phyloP scores from a whole-genome alignment of 2,329 filamentous ascomycete species.

The Aspergillus fischeri region DNA sequence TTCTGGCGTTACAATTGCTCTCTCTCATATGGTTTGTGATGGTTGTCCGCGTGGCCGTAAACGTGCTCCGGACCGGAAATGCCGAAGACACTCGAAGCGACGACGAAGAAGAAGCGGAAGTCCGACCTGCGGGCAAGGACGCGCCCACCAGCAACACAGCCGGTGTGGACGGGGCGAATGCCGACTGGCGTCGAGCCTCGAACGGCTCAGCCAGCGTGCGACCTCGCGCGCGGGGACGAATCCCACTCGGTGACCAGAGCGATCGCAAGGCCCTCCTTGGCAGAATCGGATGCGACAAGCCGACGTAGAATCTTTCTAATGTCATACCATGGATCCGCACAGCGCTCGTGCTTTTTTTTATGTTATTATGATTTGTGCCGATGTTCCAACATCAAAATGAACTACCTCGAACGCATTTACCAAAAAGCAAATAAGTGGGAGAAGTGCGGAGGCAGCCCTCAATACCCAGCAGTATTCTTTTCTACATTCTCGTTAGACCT shows the following conservation, averaged over 20 bases:
- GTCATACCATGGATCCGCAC: neutral
- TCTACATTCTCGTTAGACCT: neutral
- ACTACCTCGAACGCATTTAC: neutral
- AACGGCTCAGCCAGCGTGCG: slow-evolving; percentile 32
- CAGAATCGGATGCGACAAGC: slow-evolving; percentile 79
- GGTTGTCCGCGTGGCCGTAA: slow-evolving; percentile 77
- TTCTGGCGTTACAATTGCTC: slow-evolving; percentile 74
- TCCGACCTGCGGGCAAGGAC: slow-evolving; percentile 20
- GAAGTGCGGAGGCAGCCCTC: neutral
- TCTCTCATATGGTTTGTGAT: slow-evolving; percentile 85
- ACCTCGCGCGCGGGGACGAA: slow-evolving; percentile 34
- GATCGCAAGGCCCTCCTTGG: slow-evolving; percentile 69
- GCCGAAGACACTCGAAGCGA: slow-evolving; percentile 88
- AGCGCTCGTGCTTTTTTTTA: slow-evolving; percentile 6
- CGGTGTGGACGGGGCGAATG: slow-evolving; percentile 23
- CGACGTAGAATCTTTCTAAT: slow-evolving; percentile 19
- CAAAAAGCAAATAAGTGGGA: neutral
- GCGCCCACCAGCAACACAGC: slow-evolving; percentile 16
- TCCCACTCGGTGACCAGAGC: slow-evolving; percentile 37
- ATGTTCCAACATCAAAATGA: neutral
- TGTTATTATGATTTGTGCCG: slow-evolving; percentile 6
- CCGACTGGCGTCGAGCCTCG: slow-evolving; percentile 29
- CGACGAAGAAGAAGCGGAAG: slow-evolving; percentile 66
- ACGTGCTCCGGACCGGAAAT: slow-evolving; percentile 67
- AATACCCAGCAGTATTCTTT: neutral